phyloP scores from a whole-genome alignment of 441 rosid species.

The Adansonia gregorii region DNA sequence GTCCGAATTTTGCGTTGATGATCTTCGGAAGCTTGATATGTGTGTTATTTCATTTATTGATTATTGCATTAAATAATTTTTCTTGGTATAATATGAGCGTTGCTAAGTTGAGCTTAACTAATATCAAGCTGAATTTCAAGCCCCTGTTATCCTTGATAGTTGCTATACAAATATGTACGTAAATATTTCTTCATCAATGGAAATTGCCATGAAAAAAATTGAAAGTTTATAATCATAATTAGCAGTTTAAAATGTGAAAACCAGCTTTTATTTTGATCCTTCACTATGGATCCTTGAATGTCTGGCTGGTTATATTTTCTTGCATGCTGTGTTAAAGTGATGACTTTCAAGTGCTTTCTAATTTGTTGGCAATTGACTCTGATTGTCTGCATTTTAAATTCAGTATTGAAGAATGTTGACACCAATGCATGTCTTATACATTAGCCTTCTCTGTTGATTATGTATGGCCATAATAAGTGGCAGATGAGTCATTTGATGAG shows the following conservation, averaged over 20 bases:
- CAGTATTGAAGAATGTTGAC: background rate
- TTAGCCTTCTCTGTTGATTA: background rate
- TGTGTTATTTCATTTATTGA: background rate
- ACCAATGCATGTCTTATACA: background rate
- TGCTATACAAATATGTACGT: background rate
- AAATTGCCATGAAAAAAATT: background rate
- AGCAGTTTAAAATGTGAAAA: background rate
- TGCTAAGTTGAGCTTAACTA: background rate
- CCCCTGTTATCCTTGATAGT: background rate
- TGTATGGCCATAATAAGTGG: background rate
- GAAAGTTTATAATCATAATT: background rate
- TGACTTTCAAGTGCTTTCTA: background rate
- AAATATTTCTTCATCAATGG: background rate
- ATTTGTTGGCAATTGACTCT: background rate
- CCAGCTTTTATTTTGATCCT: background rate
- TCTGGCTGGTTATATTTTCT: background rate
- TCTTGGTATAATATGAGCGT: background rate
- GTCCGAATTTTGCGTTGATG: constrained; percentile 19
- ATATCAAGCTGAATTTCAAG: background rate
- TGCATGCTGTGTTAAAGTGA: background rate
- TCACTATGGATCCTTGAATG: background rate
- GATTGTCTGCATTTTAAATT: constrained; percentile 8
- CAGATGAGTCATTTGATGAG: background rate
- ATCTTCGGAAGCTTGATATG: background rate
- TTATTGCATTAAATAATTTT: constrained; percentile 5